A percentile compares a stretch with the other conserved stretches of the same genome.
Conservation (phyloP, 1,139 yeast species). For the Yamadazyma sp. region DNA sequence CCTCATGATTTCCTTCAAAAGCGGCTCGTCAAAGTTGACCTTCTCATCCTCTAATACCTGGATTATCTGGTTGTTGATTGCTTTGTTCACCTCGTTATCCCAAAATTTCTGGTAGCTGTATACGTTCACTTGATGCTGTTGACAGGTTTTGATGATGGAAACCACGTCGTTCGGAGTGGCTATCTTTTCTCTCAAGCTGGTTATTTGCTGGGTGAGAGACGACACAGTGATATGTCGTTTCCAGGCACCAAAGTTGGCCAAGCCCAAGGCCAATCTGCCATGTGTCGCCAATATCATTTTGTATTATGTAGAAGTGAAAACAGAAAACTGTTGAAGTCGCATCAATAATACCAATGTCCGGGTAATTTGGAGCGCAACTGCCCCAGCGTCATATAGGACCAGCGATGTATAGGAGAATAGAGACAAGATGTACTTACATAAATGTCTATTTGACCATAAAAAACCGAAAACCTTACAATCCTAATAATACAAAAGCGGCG, state of each 20-base stretch:
- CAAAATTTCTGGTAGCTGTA: slow-evolving; percentile 25
- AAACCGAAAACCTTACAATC: slow-evolving; percentile 2
- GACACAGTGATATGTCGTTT: not conserved
- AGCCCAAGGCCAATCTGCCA: not conserved
- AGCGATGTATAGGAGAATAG: no score
- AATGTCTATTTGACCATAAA: not conserved
- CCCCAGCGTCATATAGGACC: no score
- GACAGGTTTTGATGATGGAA: slow-evolving; percentile 25
- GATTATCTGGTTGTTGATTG: slow-evolving; percentile 20
- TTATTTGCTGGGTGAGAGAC: not conserved
- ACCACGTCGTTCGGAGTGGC: slow-evolving; percentile 10
- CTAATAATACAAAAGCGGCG: slow-evolving; percentile 4
- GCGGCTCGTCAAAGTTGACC: slow-evolving; percentile 21
- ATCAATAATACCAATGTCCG: no score
- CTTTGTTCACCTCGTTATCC: slow-evolving; percentile 19
- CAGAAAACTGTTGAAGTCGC: no score
- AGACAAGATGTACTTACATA: not conserved
- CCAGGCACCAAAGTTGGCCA: not conserved
- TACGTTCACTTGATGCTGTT: slow-evolving; percentile 18
- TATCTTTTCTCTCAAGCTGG: not conserved
- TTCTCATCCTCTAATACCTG: slow-evolving; percentile 22
- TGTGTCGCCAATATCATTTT: not conserved
- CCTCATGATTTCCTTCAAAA: slow-evolving; percentile 31
- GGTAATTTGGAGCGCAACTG: no score
- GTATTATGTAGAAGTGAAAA: no score